Evolutionary conservation across 805 yeast genomes (phyloP), one percentile per base, ranked within the genome.

Genomic region (Nakazawaea wyomingensis): DNA sequence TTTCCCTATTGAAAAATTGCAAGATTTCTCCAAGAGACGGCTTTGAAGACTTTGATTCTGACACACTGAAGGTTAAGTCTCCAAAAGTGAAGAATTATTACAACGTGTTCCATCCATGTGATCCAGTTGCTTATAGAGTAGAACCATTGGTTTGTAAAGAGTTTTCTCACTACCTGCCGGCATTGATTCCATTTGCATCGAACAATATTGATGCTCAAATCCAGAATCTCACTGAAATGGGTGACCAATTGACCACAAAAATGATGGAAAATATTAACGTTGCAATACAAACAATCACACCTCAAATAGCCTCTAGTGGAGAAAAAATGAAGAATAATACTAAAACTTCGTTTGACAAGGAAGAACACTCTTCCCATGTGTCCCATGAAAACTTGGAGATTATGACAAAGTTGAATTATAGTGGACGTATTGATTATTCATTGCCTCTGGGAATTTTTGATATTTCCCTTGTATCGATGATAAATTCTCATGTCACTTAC

Each of bases 81-180:
- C 88, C 93, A 3, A 72, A 71, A 26, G 81, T 84, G 49, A 62
- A 68, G 2, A 84, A 85, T 53, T 60, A 85, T 34, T 93, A 84
- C 64, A 91, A 91, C 56, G 64, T 93, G 5, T 88, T 85, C 64
- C 95, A 91, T 52, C 86, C 91, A 0, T 82, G 95, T 50, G 99
- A 91, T 56, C 96, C 97, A 0, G 82, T 93, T 32, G 90, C 91
- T 0, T 88, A 90, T 54, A 68, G 98, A 43, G 63, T 90, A 45
- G 99, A 91, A 60, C 99, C 99, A 1, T 64, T 91, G 45, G 72
- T 90, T 4, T 62, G 68, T 47, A 67, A 71, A 17, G 61, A 56
- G 47, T 68, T 81, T 49, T 64, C 78, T 0, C 57, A 66, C 7
- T 61, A 71, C 44, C 68, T 71, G 48, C 85, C 91, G 0, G 77